Conservation (phyloP, 305 asterid species). For the Fraxinus platypoda region DNA sequence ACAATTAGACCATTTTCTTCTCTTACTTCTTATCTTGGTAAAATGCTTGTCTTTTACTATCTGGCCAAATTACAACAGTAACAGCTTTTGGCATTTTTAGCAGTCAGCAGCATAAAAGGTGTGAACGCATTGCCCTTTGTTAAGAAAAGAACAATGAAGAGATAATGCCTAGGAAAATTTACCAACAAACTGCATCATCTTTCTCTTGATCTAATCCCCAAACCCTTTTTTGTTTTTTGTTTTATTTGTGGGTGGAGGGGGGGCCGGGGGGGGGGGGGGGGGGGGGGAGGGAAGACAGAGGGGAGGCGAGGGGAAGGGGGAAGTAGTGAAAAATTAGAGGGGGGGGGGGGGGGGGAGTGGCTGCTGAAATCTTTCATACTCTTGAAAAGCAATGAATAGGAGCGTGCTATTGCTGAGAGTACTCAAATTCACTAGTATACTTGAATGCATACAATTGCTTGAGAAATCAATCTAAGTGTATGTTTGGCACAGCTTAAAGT, state of each 20-base stretch:
- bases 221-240: neutral
- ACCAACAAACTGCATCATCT: neutral
- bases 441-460: neutral
- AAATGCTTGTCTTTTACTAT: neutral
- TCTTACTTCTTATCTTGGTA: neutral
- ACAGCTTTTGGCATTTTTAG: constrained; percentile 6
- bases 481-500: no score
- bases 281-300: no score
- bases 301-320: no score
- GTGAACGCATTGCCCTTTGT: neutral
- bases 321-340: no score
- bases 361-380: neutral
- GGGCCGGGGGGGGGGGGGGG: no score
- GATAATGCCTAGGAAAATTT: neutral
- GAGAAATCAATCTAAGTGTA: neutral
- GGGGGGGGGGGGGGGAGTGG: no score
- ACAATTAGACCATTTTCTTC: constrained; percentile 11
- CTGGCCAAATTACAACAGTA: neutral
- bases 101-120: neutral
- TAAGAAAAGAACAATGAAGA: neutral
- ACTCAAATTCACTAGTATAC: neutral
- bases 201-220: neutral
- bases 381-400: neutral
- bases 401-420: neutral
- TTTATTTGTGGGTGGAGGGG: neutral